Evolutionary conservation across 768 basidiomycete genomes (phyloP), one percentile per base, ranked within the genome.

Genomic region (Suillus clintonianus): DNA sequence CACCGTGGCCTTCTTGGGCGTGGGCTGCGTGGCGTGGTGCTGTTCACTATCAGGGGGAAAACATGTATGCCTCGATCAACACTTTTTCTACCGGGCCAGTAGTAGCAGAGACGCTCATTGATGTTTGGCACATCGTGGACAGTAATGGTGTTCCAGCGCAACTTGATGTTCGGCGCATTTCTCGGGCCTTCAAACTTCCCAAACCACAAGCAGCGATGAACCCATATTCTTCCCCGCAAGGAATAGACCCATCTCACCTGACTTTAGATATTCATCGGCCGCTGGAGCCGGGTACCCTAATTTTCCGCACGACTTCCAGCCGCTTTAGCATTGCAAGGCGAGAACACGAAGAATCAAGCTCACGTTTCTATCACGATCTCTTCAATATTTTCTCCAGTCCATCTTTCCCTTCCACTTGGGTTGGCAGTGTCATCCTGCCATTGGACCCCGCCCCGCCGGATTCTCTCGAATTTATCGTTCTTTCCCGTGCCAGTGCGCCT

Each of bases 241-340:
- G 59, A 37, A 41, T 45, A 47, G 32, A 34, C 57, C 7, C 48
- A 30, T 45, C 63, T 63, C 11, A 15, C 15, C 15, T 41, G 5
- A 41, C 5, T 14, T 11, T 27, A 10, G 14, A 60, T 0, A 54
- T 60, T 19, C 59, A 60, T 37, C 42, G 59, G 15, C 17, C 37
- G 9, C 63, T 64, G 19, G 64, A 64, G 0, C 19, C 14, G 0
- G 71, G 70, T 2, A 66, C 70, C 17, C 71, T 72, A 53, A 22
- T 72, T 56, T 72, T 72, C 56, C 68, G 65, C 5, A 72, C 71
- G 6, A 68, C 59, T n/a, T 63, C 63, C 13, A 60, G 64, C 2
- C n/a, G 24, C 9, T 67, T 72, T 22, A 22, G n/a, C 8, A 45
- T 45, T 5, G 8, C 7, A 42, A 15, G 41, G 15, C 47, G 17